Evolutionary conservation across 2,329 filamentous ascomycete genomes (phyloP).

Genomic region (Colletotrichum cereale): DNA sequence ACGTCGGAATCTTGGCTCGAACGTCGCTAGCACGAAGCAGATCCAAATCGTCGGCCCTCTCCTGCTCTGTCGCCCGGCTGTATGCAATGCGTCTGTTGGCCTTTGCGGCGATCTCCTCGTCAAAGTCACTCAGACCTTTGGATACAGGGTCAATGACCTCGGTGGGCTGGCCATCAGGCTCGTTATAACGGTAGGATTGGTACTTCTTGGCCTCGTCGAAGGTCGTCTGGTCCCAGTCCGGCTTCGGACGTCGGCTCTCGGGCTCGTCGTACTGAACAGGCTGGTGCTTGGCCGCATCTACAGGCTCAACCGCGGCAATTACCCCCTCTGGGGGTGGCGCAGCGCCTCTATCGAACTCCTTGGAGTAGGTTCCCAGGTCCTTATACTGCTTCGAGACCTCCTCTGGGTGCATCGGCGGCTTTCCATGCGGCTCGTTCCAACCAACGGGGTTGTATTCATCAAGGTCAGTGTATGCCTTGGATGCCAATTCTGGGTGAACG

Average conservation of each 20-base stretch:
- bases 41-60: slow-evolving; percentile 44
- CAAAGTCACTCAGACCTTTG: slow-evolving; percentile 54
- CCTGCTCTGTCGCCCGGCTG: slow-evolving; percentile 34
- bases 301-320: slow-evolving; percentile 23
- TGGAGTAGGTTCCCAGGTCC: slow-evolving; percentile 52
- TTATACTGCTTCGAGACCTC: slow-evolving; percentile 53
- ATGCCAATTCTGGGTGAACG: slow-evolving; percentile 26
- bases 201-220: slow-evolving; percentile 56
- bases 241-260: slow-evolving; percentile 47
- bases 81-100: slow-evolving; percentile 35
- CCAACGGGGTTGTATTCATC: slow-evolving; percentile 39
- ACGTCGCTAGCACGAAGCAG: slow-evolving; percentile 43
- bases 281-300: slow-evolving; percentile 30
- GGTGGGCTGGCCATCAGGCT: slow-evolving; percentile 49
- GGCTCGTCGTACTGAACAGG: slow-evolving; percentile 31
- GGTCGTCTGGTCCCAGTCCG: slow-evolving; percentile 50
- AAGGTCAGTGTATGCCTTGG: slow-evolving; percentile 39
- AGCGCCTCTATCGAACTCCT: slow-evolving; percentile 44
- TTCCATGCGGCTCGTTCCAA: slow-evolving; percentile 44
- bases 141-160: slow-evolving; percentile 49
- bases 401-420: slow-evolving; percentile 44
- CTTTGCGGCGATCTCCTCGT: slow-evolving; percentile 54
- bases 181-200: slow-evolving; percentile 51
- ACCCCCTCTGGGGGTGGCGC: slow-evolving; percentile 27
- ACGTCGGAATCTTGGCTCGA: slow-evolving; percentile 38